phyloP scores from a whole-genome alignment of 257 asterid species.

The Avicennia marina region DNA sequence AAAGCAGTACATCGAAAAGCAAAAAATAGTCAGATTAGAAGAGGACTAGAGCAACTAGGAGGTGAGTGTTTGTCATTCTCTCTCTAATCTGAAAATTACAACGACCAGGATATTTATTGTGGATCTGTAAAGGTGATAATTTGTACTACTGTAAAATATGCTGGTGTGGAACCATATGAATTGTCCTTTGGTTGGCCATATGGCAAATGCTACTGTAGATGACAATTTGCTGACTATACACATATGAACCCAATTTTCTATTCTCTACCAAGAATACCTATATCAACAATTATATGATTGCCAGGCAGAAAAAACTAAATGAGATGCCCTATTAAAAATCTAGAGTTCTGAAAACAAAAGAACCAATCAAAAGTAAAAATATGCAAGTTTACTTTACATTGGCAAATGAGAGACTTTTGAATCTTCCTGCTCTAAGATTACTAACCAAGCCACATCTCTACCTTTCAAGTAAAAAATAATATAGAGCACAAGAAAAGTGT shows the following conservation, averaged over 20 bases:
- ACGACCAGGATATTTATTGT: neutral
- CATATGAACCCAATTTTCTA: no score
- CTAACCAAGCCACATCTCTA: neutral
- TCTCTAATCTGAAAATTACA: slow-evolving; percentile 3
- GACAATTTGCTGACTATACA: no score
- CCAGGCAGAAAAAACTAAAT: slow-evolving; percentile 11
- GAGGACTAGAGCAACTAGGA: slow-evolving; percentile 1
- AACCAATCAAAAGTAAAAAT: no score
- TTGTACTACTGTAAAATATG: slow-evolving; percentile 18
- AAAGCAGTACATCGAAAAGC: slow-evolving; percentile 10
- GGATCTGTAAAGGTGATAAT: neutral
- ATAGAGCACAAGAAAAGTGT: neutral
- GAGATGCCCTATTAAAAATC: neutral
- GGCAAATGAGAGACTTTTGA: neutral
- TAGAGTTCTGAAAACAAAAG: no score
- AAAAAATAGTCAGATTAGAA: slow-evolving; percentile 14
- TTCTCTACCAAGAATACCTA: neutral
- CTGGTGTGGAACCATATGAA: slow-evolving; percentile 9
- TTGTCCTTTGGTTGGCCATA: slow-evolving; percentile 10
- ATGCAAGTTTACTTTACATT: neutral
- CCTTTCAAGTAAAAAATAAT: neutral
- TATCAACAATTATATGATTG: neutral
- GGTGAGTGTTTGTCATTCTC: slow-evolving; percentile 14
- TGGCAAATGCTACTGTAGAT: slow-evolving; percentile 4
- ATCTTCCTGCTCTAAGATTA: neutral